These are phyloP conservation scores for Hygrophorus pudorinus DNA, from an alignment of 768 basidiomycete species.

Conservation along the genomic window DNA sequence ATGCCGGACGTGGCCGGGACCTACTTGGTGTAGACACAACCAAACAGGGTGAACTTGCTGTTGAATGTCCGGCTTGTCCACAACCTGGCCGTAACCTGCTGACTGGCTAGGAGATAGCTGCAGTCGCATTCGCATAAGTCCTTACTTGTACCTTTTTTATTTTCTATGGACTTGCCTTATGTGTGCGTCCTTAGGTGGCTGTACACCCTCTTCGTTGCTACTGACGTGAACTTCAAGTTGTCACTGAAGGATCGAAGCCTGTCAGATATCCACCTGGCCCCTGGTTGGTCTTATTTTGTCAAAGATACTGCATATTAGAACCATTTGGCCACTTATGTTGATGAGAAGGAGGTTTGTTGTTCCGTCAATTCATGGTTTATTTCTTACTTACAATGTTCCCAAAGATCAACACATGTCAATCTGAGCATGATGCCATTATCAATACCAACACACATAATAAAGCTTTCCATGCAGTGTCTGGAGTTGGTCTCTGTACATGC, in stretches of 20 bases:
- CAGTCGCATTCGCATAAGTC: neutral
- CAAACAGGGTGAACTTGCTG: slow-evolving; percentile 9
- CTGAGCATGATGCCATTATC: slow-evolving; percentile 11
- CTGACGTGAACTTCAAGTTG: slow-evolving; percentile 17
- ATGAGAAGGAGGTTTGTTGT: slow-evolving; percentile 5
- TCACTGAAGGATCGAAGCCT: slow-evolving; percentile 11
- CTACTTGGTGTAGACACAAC: slow-evolving; percentile 5
- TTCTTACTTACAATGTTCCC: neutral
- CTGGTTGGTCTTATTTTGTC: slow-evolving; percentile 11
- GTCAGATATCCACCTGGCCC: slow-evolving; percentile 11
- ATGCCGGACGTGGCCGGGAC: slow-evolving; percentile 14
- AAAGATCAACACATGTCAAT: slow-evolving; percentile 14
- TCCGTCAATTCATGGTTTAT: neutral
- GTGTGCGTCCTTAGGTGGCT: slow-evolving; percentile 5
- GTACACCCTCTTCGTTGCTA: slow-evolving; percentile 14
- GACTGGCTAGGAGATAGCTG: slow-evolving; percentile 6
- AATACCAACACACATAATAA: slow-evolving; percentile 5
- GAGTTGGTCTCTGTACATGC: slow-evolving; percentile 7
- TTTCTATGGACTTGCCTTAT: no score
- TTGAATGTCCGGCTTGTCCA: slow-evolving; percentile 18
- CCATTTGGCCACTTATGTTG: neutral
- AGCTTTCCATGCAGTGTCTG: slow-evolving; percentile 7
- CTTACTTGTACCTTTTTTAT: no score
- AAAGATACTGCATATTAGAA: slow-evolving; percentile 4
- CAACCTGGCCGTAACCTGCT: slow-evolving; percentile 14